Base-by-base conservation (phyloP, 257 asterid genomes). In the Marsdenia floribunda region DNA sequence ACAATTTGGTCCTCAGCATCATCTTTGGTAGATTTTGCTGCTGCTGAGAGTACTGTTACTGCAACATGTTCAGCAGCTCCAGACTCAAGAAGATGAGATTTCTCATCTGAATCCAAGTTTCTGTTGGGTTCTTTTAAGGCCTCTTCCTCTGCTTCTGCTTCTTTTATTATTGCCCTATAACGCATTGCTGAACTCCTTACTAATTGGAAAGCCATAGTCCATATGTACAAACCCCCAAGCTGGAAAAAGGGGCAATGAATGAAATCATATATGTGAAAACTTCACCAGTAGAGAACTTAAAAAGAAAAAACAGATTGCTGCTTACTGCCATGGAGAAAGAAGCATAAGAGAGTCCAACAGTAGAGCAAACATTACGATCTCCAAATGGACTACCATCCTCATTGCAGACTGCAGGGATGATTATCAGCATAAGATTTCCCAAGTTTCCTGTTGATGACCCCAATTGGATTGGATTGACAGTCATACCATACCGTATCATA, bases 281-380 rank as follows among this genome's bases (percentile, higher is more conserved):
- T 57, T 52, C 57, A 3, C 7, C 12, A 21, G 15, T 29, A 54
- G 35, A 54, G 26, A 52, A 52, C 3, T 9, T 9, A 4, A 15
- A 2, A 49, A 49, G 22, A 15, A 11, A 42, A 10, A 10, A 26
- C 38, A 22, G 37, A 24, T 22, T 10, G 7, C 89, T 10, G 4
- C 90, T 80, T 79, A 89, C 98, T 10, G 96, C 98, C 98, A 93
- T 91, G 26, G 98, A 93, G 81, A 93, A 90, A 76, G 98, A 91
- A 67, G 85, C 91, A 74, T 93, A 93, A 3, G 98, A 89, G 60
- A 91, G 83, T 15, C 93, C 95, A 59, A 44, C 26, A 1, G 84
- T 59, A 52, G 87, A 67, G 81, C 98, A 93, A 61, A 55, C 76
- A 9, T 29, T 14, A 75, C 76, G 88, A 63, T 89, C 95, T 6